Base-by-base conservation (phyloP, 2,329 filamentous ascomycete genomes). In the Penicillium glabrum region DNA sequence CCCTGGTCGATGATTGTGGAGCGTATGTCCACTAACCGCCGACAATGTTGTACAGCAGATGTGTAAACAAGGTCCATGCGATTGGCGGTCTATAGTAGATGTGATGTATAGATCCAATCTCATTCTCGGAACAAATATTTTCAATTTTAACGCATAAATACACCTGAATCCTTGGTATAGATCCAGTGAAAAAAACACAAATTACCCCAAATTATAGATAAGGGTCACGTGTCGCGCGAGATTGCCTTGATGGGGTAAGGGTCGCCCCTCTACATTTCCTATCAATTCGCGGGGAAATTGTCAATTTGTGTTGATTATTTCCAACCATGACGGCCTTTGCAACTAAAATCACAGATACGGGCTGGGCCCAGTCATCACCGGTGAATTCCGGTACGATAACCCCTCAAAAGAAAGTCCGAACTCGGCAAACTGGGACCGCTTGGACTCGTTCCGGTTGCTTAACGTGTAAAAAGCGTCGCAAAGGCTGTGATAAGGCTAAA, bases 391-490 rank as follows among this genome's bases (percentile, higher is more conserved):
- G 33, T 19, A 23, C 54, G 6, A 46, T 41, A 35, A 31, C 59
- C 10, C 41, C 51, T 7, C 60, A 56, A 21, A 69, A 66, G 46
- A 66, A 66, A 47, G 55, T 55, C 53, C 66, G 67, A 51, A 62
- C 60, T 53, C 66, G 65, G n/a, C 61, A 64, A 47, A 57, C 64
- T 14, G 68, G 70, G 19, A 66, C 63, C 8, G 66, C 65, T 56
- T 75, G 73, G 73, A 72, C 71, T 60, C 71, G 73, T 13, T 74
- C 72, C 3, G 73, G 72, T n/a, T 75, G 73, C 46, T 53, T 75
- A n/a, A 75, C 73, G 3, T 75, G 73, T 60, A 75, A 75, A 54
- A 69, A 63, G 53, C 69, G 73, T 37, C 68, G 72, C 29, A 75
- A 75, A 58, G 68, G 70, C 37, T 75, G 73, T 37, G 73, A 75